Percentiles rank a stretch among this genome's conserved stretches.
Evolutionary conservation across 495 filamentous ascomycete species (phyloP).

Genomic region (Daldinia loculata): DNA sequence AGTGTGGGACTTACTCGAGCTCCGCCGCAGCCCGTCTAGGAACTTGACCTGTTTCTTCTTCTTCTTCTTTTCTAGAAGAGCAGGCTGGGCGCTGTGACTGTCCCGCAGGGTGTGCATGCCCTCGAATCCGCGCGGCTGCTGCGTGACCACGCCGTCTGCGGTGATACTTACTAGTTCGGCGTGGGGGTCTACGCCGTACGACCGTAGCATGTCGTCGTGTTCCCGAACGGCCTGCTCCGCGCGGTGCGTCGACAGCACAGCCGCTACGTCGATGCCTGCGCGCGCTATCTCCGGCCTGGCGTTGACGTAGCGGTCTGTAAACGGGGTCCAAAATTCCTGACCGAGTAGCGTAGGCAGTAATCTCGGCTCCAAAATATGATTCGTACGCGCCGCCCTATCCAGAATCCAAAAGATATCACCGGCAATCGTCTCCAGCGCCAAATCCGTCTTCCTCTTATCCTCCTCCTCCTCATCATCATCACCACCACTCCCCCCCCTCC

Average conservation of each 20-base stretch:
- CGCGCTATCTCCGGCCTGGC: conserved; percentile 36
- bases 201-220: conserved; percentile 35
- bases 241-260: conserved; percentile 26
- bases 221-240: conserved; percentile 13
- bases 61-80: too few species aligned
- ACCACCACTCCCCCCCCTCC: background rate
- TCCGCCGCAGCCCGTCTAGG: too few species aligned
- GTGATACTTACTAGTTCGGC: background rate
- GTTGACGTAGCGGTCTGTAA: conserved; percentile 9
- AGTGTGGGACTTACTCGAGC: too few species aligned
- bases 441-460: background rate
- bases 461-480: background rate
- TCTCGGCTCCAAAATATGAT: background rate
- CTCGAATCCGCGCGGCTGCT: conserved; percentile 23
- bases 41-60: too few species aligned
- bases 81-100: too few species aligned
- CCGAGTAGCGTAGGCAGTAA: conserved; percentile 36
- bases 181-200: conserved; percentile 12
- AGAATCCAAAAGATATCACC: conserved; percentile 41
- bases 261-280: conserved; percentile 41
- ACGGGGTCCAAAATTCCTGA: conserved; percentile 42
- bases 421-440: conserved; percentile 21
- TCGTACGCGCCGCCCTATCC: conserved; percentile 14
- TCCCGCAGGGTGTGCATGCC: conserved; percentile 11
- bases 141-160: background rate